Conservation (phyloP, 495 filamentous ascomycete species). For the Thozetella sp. region DNA sequence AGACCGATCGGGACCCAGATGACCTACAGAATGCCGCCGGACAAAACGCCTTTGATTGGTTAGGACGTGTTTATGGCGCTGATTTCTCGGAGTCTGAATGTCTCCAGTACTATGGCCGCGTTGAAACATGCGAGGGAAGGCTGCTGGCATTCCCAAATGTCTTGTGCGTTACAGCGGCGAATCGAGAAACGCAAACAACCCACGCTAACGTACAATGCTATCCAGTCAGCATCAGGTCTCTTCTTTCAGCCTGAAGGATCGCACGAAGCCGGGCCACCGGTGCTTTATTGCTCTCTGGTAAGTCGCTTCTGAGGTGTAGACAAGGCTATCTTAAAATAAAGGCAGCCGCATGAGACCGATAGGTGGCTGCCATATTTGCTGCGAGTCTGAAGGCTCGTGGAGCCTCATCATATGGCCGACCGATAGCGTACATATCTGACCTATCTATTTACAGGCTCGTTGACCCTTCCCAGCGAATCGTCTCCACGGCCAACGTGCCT, state of each 20-base stretch:
- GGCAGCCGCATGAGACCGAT: too few species aligned
- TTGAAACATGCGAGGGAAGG: conserved; percentile 31
- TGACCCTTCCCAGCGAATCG: conserved; percentile 50
- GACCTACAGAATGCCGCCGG: background rate
- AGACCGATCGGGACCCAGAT: conserved; percentile 25
- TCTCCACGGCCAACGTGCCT: conserved; percentile 58
- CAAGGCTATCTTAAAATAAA: too few species aligned
- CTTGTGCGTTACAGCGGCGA: conserved; percentile 18
- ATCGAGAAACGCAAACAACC: too few species aligned
- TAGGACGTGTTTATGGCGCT: conserved; percentile 26
- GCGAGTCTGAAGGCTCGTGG: too few species aligned
- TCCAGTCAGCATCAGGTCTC: conserved; percentile 49
- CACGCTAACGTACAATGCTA: background rate
- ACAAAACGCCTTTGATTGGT: conserved; percentile 18
- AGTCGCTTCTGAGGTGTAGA: too few species aligned
- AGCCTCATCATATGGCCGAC: too few species aligned
- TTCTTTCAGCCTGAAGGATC: conserved; percentile 48
- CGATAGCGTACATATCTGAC: too few species aligned
- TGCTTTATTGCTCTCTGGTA: conserved; percentile 61
- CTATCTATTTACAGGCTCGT: too few species aligned
- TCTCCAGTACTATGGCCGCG: conserved; percentile 30
- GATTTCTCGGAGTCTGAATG: background rate
- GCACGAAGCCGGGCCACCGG: conserved; percentile 50
- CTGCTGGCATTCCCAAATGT: conserved; percentile 42
- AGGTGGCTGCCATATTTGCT: too few species aligned